These are phyloP conservation scores for Amoeboradix gromovi DNA, from an alignment of 371 early-diverging fungal genomes.

Conservation along the genomic window DNA sequence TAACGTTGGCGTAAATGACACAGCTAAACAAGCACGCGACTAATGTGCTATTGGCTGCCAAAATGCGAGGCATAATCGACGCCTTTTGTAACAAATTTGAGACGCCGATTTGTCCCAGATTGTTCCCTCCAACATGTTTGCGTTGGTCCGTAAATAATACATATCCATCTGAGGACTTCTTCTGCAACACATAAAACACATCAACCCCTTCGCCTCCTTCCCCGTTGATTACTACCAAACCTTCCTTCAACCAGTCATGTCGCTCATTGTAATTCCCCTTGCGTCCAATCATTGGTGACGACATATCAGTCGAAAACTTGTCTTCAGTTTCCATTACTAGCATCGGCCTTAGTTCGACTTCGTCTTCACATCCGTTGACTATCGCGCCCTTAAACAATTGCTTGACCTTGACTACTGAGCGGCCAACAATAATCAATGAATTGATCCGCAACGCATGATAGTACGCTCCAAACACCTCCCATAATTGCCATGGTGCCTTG, in stretches of 20 bases:
- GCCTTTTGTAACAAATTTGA: neutral
- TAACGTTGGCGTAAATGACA: neutral
- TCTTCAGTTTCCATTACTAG: constrained; percentile 1
- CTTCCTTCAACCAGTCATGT: neutral
- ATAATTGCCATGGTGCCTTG: neutral
- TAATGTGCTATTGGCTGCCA: neutral
- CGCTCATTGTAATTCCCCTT: neutral
- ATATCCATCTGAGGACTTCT: neutral
- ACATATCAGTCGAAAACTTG: neutral
- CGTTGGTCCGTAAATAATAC: neutral
- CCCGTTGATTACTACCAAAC: neutral
- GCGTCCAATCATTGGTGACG: neutral
- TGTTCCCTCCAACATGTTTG: too few relatives aligned
- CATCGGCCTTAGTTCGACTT: neutral
- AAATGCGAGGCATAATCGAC: neutral
- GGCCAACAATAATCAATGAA: neutral
- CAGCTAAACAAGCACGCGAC: neutral
- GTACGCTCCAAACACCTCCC: constrained; percentile 1
- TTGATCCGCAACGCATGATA: constrained; percentile 1
- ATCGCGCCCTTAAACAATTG: neutral
- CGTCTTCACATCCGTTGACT: neutral
- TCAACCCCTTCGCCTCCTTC: constrained; percentile 1
- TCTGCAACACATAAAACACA: neutral
- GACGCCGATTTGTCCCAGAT: neutral
- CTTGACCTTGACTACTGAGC: neutral